phyloP scores from a whole-genome alignment of 257 asterid species.

The Rauvolfia tetraphylla region DNA sequence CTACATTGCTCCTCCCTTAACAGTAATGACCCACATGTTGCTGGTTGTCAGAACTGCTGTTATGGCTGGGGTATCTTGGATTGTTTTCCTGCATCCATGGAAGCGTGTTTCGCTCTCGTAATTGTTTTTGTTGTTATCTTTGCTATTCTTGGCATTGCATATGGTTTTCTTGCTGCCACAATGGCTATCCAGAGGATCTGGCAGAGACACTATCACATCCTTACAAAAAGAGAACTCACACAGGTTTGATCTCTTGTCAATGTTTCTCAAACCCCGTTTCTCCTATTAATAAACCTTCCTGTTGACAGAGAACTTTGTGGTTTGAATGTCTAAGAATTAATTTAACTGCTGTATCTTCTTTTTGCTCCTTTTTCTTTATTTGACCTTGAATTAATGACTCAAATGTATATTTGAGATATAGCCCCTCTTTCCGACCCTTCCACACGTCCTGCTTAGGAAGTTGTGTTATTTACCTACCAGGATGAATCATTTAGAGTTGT shows the following conservation, averaged over 20 bases:
- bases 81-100: conserved; percentile 59
- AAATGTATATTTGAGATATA: not conserved
- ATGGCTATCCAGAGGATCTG: conserved; percentile 58
- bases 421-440: not conserved
- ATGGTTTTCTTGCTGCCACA: conserved; percentile 56
- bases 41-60: conserved; percentile 60
- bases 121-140: conserved; percentile 46
- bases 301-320: not conserved
- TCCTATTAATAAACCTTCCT: not conserved
- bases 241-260: conserved; percentile 27
- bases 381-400: not conserved
- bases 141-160: conserved; percentile 56
- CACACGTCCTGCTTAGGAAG: not conserved
- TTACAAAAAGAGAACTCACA: conserved; percentile 55
- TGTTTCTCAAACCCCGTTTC: not conserved
- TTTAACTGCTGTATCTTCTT: not conserved
- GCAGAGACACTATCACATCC: conserved; percentile 61
- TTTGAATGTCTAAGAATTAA: not conserved
- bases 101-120: conserved; percentile 47
- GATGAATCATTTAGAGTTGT: not conserved
- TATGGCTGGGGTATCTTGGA: conserved; percentile 59
- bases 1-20: conserved; percentile 41
- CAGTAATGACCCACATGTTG: conserved; percentile 41
- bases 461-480: not conserved
- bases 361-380: not conserved